Base-by-base conservation (phyloP, 805 yeast genomes). In the Blastobotrys parvus region DNA sequence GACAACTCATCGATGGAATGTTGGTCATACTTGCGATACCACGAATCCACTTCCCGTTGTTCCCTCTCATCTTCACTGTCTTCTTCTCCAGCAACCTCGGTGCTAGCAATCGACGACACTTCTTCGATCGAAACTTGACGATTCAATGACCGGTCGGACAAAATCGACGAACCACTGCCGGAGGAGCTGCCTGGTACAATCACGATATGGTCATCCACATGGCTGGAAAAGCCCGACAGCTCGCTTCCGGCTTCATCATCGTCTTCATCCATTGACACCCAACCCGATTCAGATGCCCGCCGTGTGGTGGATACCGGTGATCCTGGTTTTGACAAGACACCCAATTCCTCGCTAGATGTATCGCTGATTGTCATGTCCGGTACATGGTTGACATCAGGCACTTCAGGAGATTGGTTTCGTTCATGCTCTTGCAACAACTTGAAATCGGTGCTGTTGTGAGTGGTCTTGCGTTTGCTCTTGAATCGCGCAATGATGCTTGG, bases 21-120 rank as follows among this genome's bases (percentile, higher is more conserved):
- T 21, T 23, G 33, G 13, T 39, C 41, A 8, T 35, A 19, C 8
- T 37, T 38, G 17, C 40, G 44, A 22, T 35, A 58, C 65, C 65
- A 61, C 13, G 52, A 58, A 21, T 60, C 62, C 5, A 61, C 64
- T 30, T 61, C 63, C 6, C 58, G 50, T 44, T 59, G 63, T 37
- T 58, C 57, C 35, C 53, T 60, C 22, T 56, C 57, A 8, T 51
- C 54, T 20, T 32, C 35, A 5, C 21, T 15, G 11, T 16, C 21
- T 16, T n/a, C 7, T 16, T 4, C 19, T 17, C 11, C 15, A 31
- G 7, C 17, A 15, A 31, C n/a, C 17, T 31, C 17, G 6, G 29
- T 25, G 11, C 29, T 25, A 8, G 29, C 29, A 7, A 25, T 25
- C 7, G 29, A 8, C 7, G 29, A 7, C 7, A 8, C 11, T 7